phyloP scores from a whole-genome alignment of 306 rosid species.

The Cyamopsis tetragonoloba region DNA sequence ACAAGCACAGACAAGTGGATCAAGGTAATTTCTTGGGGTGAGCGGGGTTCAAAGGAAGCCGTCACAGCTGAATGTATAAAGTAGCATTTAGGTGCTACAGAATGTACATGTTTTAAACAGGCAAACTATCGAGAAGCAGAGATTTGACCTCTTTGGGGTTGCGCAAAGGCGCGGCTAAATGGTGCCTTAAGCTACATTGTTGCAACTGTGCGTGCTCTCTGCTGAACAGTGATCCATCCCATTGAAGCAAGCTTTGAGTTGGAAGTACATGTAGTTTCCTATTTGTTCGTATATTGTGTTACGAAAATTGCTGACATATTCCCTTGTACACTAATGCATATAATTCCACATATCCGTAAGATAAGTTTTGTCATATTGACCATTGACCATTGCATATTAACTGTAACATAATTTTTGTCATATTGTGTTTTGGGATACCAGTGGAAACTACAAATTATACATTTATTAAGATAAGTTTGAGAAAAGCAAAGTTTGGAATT shows the following conservation, averaged over 20 bases:
- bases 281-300: constrained; percentile 16
- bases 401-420: no score
- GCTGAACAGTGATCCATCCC: background rate
- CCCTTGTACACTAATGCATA: background rate
- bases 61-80: background rate
- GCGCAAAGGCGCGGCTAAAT: background rate
- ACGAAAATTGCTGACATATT: background rate
- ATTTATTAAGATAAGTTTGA: no score
- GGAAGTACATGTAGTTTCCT: background rate
- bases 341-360: no score
- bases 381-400: no score
- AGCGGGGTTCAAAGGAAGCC: background rate
- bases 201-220: background rate
- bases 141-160: constrained; percentile 9
- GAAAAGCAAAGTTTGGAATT: no score
- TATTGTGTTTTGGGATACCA: no score
- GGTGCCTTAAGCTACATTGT: background rate
- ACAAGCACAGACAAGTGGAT: background rate
- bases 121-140: background rate
- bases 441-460: no score
- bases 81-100: background rate
- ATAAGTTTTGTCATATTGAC: no score
- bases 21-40: background rate
- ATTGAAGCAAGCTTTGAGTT: background rate
- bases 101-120: background rate